Evolutionary conservation across 2,329 filamentous ascomycete species (phyloP), one percentile per base, ranked within the genome.

Genomic region (Onygenales sp.): DNA sequence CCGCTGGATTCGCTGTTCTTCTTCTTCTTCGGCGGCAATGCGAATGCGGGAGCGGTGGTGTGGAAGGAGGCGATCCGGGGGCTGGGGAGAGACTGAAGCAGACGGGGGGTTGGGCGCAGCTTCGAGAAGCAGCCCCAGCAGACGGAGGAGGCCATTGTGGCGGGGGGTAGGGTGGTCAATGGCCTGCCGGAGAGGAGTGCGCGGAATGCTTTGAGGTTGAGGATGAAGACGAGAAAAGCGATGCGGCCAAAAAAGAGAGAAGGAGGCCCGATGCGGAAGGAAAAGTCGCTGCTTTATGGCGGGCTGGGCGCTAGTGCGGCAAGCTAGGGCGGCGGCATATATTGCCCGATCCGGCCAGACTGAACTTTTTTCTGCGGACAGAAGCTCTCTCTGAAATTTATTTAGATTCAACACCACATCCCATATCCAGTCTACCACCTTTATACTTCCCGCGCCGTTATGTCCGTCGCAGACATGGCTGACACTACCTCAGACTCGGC

Each of bases 61-160:
- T 77, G 74, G 62, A 77, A 77, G 55, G 67, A 60, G n/a, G 76
- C 71, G 67, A 66, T 52, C 67, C 65, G 61, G 75, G 74, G 67
- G 66, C 73, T 63, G 68, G 75, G 58, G 65, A 72, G 57, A 59
- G 59, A 61, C 55, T 65, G 61, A 56, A 67, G 58, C 54, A 70
- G 61, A 55, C 63, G 64, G 58, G 65, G 61, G 55, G 62, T 67
- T 52, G 75, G 74, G 39, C 67, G 69, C 57, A 72, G 65, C 71
- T 77, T 70, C 54, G 75, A 71, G 42, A 83, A 74, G 69, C 79
- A 82, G 71, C 77, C 76, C 77, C 79, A 79, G 70, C 79, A 81
- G 63, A 74, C 78, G 53, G 74, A 70, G 55, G 77, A 78, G 64
- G 78, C 77, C 80, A 83, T 83, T 65, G 67, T 59, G 49, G 42